These are phyloP conservation scores for Hypomontagnella submonticulosa DNA, from an alignment of 495 filamentous ascomycete genomes.

Conservation along the genomic window DNA sequence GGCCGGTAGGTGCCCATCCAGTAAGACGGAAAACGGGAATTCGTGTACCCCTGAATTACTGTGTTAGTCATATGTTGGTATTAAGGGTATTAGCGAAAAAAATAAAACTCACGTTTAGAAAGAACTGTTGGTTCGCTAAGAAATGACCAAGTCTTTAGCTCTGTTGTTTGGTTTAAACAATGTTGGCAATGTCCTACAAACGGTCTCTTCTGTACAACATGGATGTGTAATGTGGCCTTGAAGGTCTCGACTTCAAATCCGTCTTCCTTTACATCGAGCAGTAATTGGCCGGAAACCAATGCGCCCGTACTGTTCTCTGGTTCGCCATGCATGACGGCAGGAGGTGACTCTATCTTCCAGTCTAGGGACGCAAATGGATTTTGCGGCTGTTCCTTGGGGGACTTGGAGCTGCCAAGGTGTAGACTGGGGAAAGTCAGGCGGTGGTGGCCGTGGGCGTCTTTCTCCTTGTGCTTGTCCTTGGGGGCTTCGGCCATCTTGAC, in stretches of 20 bases:
- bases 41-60: conserved; percentile 66
- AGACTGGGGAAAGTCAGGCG: conserved; percentile 60
- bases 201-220: conserved; percentile 79
- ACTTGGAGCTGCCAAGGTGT: conserved; percentile 56
- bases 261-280: conserved; percentile 73
- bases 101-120: conserved; percentile 61
- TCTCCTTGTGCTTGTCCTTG: conserved; percentile 53
- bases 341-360: conserved; percentile 88
- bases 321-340: conserved; percentile 82
- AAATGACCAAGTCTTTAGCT: conserved; percentile 82
- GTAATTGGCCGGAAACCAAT: conserved; percentile 85
- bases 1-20: conserved; percentile 88
- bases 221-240: conserved; percentile 72
- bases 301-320: conserved; percentile 83
- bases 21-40: conserved; percentile 91
- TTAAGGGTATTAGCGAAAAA: not conserved
- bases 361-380: conserved; percentile 67
- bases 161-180: conserved; percentile 74
- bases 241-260: conserved; percentile 74
- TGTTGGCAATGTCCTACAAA: conserved; percentile 79
- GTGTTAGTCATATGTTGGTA: conserved; percentile 32
- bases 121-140: conserved; percentile 73
- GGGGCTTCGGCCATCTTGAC: conserved; percentile 44
- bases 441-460: conserved; percentile 56
- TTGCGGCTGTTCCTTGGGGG: conserved; percentile 55